Percentiles rank a stretch among this genome's conserved stretches.
phyloP scores from a whole-genome alignment of 768 basidiomycete species.

The Rubroboletus pulcherrimus region DNA sequence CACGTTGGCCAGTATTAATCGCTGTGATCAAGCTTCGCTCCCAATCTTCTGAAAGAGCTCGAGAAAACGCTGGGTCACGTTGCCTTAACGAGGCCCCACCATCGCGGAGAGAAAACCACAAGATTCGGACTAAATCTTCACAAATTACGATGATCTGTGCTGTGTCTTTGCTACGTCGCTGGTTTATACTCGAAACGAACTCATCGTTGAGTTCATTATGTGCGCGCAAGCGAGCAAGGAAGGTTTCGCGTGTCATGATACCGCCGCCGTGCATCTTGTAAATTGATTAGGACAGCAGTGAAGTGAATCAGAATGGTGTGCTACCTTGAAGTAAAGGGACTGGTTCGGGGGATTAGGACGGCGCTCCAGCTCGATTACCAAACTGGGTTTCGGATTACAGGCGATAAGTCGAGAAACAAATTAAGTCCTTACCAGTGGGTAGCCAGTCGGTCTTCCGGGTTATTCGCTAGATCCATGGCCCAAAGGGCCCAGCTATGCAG shows the following conservation, averaged over 20 bases:
- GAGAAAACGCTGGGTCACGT: slow-evolving; percentile 15
- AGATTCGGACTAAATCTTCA: slow-evolving; percentile 21
- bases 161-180: slow-evolving; percentile 25
- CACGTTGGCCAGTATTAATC: slow-evolving; percentile 21
- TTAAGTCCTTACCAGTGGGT: slow-evolving; percentile 17
- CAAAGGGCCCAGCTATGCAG: slow-evolving; percentile 16
- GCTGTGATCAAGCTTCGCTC: slow-evolving; percentile 6
- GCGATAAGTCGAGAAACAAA: neutral
- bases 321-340: slow-evolving; percentile 22
- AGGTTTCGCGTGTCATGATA: slow-evolving; percentile 19
- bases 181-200: slow-evolving; percentile 16
- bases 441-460: slow-evolving; percentile 22
- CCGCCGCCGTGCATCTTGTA: slow-evolving; percentile 24
- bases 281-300: neutral
- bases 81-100: slow-evolving; percentile 21
- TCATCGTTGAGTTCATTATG: slow-evolving; percentile 14
- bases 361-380: slow-evolving; percentile 23
- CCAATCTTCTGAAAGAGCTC: slow-evolving; percentile 19
- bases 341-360: slow-evolving; percentile 14
- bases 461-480: slow-evolving; percentile 28
- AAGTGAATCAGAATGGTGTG: neutral
- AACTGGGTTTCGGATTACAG: slow-evolving; percentile 7
- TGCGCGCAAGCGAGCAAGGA: slow-evolving; percentile 16
- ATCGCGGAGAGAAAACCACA: slow-evolving; percentile 32
- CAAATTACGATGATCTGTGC: slow-evolving; percentile 25